phyloP scores from a whole-genome alignment of 2,329 filamentous ascomycete genomes.

The Fusarium fracticaudum region DNA sequence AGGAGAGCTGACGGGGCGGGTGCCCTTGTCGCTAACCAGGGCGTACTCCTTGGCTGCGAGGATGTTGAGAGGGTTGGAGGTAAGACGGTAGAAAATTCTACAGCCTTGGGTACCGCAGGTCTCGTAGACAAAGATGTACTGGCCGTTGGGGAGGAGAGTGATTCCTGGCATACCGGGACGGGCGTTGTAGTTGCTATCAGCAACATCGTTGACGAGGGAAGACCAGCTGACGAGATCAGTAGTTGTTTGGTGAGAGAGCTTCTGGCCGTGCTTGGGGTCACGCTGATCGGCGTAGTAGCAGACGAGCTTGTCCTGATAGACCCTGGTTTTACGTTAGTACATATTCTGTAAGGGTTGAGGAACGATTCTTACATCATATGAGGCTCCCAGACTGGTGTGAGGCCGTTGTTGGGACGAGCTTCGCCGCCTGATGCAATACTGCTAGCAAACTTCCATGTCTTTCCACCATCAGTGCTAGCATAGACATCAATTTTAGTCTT shows the following conservation, averaged over 20 bases:
- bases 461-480: slow-evolving; percentile 66
- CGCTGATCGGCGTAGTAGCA: slow-evolving; percentile 79
- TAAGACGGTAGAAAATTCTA: slow-evolving; percentile 57
- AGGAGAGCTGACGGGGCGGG: slow-evolving; percentile 52
- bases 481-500: slow-evolving; percentile 76
- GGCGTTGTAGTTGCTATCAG: slow-evolving; percentile 66
- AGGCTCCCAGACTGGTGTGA: slow-evolving; percentile 80
- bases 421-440: slow-evolving; percentile 71
- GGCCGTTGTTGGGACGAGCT: slow-evolving; percentile 69
- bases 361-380: slow-evolving; percentile 59
- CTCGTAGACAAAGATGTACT: slow-evolving; percentile 70
- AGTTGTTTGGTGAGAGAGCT: slow-evolving; percentile 71
- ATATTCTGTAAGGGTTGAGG: fast-evolving
- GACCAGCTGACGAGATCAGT: slow-evolving; percentile 69
- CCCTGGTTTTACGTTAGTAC: slow-evolving; percentile 44
- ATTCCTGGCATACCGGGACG: slow-evolving; percentile 76
- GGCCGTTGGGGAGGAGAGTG: slow-evolving; percentile 63
- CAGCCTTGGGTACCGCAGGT: slow-evolving; percentile 58
- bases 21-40: slow-evolving; percentile 48
- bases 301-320: slow-evolving; percentile 67
- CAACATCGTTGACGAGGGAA: slow-evolving; percentile 65
- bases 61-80: slow-evolving; percentile 50
- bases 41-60: slow-evolving; percentile 42
- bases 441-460: slow-evolving; percentile 73
- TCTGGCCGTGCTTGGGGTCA: slow-evolving; percentile 70